phyloP scores from a whole-genome alignment of 108 stramenopile species.

The Mayamaea pseudoterrestris region DNA sequence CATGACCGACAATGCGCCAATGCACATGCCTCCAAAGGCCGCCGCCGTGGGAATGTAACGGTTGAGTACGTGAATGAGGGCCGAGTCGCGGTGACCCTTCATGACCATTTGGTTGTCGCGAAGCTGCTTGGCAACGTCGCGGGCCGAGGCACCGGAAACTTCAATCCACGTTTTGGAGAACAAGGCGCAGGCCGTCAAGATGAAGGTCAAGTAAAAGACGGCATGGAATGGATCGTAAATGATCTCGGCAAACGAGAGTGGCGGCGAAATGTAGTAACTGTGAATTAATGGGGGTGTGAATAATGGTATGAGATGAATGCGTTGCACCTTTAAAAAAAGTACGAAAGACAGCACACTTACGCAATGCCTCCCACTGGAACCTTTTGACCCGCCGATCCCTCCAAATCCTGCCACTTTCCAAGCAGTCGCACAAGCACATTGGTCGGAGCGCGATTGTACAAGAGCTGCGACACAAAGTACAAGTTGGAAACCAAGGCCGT shows the following conservation, averaged over 20 bases:
- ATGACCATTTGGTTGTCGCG: slow-evolving; percentile 98
- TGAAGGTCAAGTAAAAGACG: slow-evolving; percentile 96
- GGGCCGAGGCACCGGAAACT: slow-evolving; percentile 91
- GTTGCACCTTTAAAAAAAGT: too few species aligned
- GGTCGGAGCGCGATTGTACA: slow-evolving; percentile 96
- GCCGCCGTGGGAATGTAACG: slow-evolving; percentile 98
- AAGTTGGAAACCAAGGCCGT: slow-evolving; percentile 96
- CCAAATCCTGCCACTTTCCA: slow-evolving; percentile 95
- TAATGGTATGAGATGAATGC: too few species aligned
- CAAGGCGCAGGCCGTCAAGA: slow-evolving; percentile 93
- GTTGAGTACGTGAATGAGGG: slow-evolving; percentile 93
- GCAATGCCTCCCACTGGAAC: slow-evolving; percentile 98
- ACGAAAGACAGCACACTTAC: too few species aligned
- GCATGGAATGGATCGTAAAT: slow-evolving; percentile 98
- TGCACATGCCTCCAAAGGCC: slow-evolving; percentile 99
- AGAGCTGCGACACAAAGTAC: slow-evolving; percentile 96
- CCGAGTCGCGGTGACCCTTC: slow-evolving; percentile 96
- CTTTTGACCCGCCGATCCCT: slow-evolving; percentile 74
- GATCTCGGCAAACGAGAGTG: slow-evolving; percentile 83
- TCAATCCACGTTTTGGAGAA: slow-evolving; percentile 99
- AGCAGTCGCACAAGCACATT: slow-evolving; percentile 95
- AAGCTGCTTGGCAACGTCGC: slow-evolving; percentile 98
- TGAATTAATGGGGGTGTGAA: neutral
- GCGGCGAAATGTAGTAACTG: slow-evolving; percentile 99
- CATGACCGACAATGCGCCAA: slow-evolving; percentile 93